phyloP scores from a whole-genome alignment of 164 flowering plant species.

The Amborella trichopoda region DNA sequence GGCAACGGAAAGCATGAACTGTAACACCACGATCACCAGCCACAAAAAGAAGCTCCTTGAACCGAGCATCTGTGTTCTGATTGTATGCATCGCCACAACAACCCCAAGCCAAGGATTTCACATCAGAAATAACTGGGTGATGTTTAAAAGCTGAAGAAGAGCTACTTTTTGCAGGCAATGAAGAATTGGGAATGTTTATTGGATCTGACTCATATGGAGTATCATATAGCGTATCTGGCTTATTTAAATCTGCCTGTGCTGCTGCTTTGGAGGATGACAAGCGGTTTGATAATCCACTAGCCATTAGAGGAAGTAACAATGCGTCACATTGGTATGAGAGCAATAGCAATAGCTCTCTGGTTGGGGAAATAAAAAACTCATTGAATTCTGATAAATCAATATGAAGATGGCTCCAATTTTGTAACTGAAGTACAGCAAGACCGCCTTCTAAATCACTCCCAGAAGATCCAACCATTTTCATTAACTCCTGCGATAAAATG shows the following conservation, averaged over 20 bases:
- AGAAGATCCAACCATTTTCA: too few relatives aligned
- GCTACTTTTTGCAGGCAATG: conserved; percentile 12
- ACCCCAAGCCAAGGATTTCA: conserved; percentile 87
- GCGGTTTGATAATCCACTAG: conserved; percentile 26
- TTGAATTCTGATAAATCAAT: conserved; percentile 50
- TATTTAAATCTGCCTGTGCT: conserved; percentile 8
- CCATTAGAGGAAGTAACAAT: conserved; percentile 47
- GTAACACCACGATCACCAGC: conserved; percentile 60
- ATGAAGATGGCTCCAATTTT: conserved; percentile 45
- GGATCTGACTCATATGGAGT: conserved; percentile 29
- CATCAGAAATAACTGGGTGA: conserved; percentile 46
- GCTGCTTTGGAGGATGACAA: conserved; percentile 8
- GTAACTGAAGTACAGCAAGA: conserved; percentile 62
- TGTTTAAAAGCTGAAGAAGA: conserved; percentile 15
- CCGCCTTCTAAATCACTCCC: too few relatives aligned
- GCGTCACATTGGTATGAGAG: conserved; percentile 67
- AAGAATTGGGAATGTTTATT: conserved; percentile 12
- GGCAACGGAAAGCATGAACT: conserved; percentile 64
- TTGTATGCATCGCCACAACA: conserved; percentile 49
- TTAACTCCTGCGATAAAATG: too few relatives aligned
- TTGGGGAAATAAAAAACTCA: conserved; percentile 83
- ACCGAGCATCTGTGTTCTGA: conserved; percentile 33
- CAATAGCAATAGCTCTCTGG: conserved; percentile 57
- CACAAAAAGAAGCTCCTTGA: conserved; percentile 73
- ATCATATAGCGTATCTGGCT: conserved; percentile 21